phyloP scores from a whole-genome alignment of 176 grass and related monocot genomes.

The Bonia amplexicaulis region DNA sequence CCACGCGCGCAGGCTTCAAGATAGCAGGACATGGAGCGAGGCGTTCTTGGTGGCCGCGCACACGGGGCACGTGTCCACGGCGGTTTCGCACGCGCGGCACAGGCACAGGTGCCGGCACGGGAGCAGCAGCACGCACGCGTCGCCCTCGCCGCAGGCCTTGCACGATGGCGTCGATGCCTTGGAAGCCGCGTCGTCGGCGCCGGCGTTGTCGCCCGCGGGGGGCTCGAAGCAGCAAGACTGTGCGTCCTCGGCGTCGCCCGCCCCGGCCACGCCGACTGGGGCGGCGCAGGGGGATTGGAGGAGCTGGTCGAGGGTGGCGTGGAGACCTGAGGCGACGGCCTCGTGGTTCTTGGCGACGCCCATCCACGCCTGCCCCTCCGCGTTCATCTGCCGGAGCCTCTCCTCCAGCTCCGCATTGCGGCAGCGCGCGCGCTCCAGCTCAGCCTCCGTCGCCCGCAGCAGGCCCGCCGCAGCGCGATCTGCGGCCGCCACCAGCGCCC shows the following conservation, averaged over 20 bases:
- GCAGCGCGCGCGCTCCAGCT: constrained; percentile 30
- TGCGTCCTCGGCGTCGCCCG: constrained; percentile 4
- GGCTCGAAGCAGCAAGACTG: constrained; percentile 38
- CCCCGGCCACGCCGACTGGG: too few species aligned
- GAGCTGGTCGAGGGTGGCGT: constrained; percentile 41
- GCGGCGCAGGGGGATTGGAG: background rate
- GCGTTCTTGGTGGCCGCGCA: constrained; percentile 38
- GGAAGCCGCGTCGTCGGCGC: background rate
- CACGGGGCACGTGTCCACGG: constrained; percentile 37
- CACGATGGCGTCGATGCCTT: background rate
- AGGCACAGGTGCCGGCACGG: constrained; percentile 63
- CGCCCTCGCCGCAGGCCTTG: constrained; percentile 25
- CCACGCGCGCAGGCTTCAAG: background rate
- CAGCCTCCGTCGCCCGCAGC: constrained; percentile 30
- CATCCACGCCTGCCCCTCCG: constrained; percentile 55
- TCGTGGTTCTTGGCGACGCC: constrained; percentile 49
- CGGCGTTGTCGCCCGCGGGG: background rate
- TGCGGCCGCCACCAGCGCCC: constrained; percentile 15
- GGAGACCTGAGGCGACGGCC: constrained; percentile 34
- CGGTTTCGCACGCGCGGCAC: constrained; percentile 36
- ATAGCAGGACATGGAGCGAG: constrained; percentile 30
- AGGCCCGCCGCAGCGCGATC: background rate
- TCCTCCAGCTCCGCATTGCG: constrained; percentile 55
- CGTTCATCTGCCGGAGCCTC: constrained; percentile 25
- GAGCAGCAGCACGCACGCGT: constrained; percentile 48